phyloP scores from a whole-genome alignment of 2,329 filamentous ascomycete species.

The Torrubiella hemipterigena region DNA sequence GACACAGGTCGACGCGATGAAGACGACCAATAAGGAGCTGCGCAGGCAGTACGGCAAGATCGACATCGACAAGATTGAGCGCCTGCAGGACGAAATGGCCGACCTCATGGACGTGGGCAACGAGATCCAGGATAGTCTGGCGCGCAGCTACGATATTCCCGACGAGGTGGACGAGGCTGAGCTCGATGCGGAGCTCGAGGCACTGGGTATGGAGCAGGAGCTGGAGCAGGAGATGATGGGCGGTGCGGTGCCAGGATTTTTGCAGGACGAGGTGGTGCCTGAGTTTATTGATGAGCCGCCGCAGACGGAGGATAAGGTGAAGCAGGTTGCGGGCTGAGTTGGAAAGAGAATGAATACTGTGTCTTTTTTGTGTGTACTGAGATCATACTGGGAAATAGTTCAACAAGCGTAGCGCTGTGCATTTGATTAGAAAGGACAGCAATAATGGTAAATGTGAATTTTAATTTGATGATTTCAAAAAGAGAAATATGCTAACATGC shows the following conservation, averaged over 20 bases:
- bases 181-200: constrained; percentile 91
- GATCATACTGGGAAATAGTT: too few species aligned
- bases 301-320: constrained; percentile 59
- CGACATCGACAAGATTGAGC: constrained; percentile 93
- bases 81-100: constrained; percentile 97
- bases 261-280: constrained; percentile 77
- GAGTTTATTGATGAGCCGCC: constrained; percentile 92
- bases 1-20: constrained; percentile 96
- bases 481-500: too few species aligned
- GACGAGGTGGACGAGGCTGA: constrained; percentile 97
- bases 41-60: constrained; percentile 94
- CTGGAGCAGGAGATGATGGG: constrained; percentile 59
- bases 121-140: constrained; percentile 93
- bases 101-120: constrained; percentile 96
- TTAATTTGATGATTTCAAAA: not conserved
- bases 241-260: constrained; percentile 64
- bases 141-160: constrained; percentile 82
- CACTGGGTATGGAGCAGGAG: constrained; percentile 87
- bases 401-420: too few species aligned
- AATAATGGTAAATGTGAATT: too few species aligned
- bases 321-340: constrained; percentile 58
- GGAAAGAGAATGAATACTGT: not conserved
- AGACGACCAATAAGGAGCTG: constrained; percentile 88
- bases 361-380: constrained; percentile 2
- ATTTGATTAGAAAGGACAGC: too few species aligned